Percentiles rank a stretch among this genome's conserved stretches.
Evolutionary conservation across 805 yeast genomes (phyloP).

Genomic region (Wickerhamomyces canadensis): DNA sequence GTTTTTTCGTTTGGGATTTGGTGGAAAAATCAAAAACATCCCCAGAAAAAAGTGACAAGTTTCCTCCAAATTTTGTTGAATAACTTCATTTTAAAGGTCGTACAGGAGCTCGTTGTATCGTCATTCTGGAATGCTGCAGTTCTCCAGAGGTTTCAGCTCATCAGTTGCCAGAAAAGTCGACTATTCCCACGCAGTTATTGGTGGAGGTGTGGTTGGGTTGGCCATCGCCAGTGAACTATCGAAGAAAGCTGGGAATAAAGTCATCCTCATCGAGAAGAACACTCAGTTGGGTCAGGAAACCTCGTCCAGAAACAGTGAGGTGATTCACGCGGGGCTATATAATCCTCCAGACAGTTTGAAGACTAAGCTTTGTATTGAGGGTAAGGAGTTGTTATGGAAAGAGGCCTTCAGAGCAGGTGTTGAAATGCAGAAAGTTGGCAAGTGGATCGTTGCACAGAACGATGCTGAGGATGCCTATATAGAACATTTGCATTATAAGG

Average conservation of each 20-base stretch:
- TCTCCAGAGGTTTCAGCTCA: slow-evolving; percentile 1
- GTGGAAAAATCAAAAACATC: too few species aligned
- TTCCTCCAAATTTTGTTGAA: too few species aligned
- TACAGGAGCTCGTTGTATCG: too few species aligned
- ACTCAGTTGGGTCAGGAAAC: slow-evolving; percentile 69
- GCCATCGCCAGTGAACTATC: slow-evolving; percentile 73
- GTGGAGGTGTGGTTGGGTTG: slow-evolving; percentile 83
- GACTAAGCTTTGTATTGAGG: slow-evolving; percentile 65
- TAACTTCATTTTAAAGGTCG: too few species aligned
- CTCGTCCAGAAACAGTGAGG: slow-evolving; percentile 87
- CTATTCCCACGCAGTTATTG: slow-evolving; percentile 68
- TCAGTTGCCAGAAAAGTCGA: slow-evolving; percentile 28
- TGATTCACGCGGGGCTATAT: slow-evolving; percentile 86
- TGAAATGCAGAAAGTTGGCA: slow-evolving; percentile 62
- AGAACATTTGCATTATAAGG: slow-evolving; percentile 43
- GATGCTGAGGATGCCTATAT: slow-evolving; percentile 58
- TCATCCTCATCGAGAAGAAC: slow-evolving; percentile 68
- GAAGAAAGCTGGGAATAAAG: slow-evolving; percentile 38
- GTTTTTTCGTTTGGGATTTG: too few species aligned
- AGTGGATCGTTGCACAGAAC: slow-evolving; percentile 83
- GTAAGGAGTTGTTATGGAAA: slow-evolving; percentile 63
- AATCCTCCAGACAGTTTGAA: slow-evolving; percentile 67
- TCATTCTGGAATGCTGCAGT: background rate
- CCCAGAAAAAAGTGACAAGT: too few species aligned
- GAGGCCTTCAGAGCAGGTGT: slow-evolving; percentile 40